Conservation (phyloP, 2,329 filamentous ascomycete genomes). For the Magnaporthiopsis incrustans region DNA sequence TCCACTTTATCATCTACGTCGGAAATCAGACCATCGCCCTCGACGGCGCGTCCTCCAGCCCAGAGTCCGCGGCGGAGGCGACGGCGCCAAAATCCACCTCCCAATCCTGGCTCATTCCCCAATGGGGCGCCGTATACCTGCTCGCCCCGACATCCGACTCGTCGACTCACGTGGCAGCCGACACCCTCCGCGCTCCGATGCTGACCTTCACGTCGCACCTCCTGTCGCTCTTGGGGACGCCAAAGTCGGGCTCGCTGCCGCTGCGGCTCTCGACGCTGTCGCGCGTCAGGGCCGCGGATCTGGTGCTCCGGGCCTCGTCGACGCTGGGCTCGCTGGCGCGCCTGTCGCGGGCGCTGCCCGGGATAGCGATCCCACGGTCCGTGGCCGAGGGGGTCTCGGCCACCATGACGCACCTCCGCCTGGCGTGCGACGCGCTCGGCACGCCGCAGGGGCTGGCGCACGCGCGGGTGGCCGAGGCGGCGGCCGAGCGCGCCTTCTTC, state of each 20-base stretch:
- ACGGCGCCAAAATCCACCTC: conserved; percentile 28
- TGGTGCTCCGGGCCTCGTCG: conserved; percentile 83
- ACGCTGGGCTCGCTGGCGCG: conserved; percentile 89
- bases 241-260: conserved; percentile 73
- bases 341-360: conserved; percentile 73
- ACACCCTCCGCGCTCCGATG: conserved; percentile 69
- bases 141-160: conserved; percentile 39
- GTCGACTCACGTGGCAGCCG: conserved; percentile 45
- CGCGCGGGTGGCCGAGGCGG: conserved; percentile 75
- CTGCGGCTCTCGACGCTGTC: conserved; percentile 77
- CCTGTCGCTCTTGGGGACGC: conserved; percentile 77
- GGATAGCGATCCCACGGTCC: conserved; percentile 81
- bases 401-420: conserved; percentile 68
- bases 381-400: conserved; percentile 80
- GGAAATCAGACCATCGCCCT: conserved; percentile 64
- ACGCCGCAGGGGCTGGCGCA: conserved; percentile 62
- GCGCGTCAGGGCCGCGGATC: conserved; percentile 75
- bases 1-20: conserved; percentile 92
- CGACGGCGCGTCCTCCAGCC: neutral
- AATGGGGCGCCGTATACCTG: conserved; percentile 74
- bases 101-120: conserved; percentile 81
- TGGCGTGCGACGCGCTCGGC: conserved; percentile 66
- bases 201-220: conserved; percentile 87
- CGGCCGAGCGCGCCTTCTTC: conserved; percentile 92
- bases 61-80: conserved; percentile 1